phyloP scores from a whole-genome alignment of 371 early-diverging fungal species.

The Parasitella parasitica region DNA sequence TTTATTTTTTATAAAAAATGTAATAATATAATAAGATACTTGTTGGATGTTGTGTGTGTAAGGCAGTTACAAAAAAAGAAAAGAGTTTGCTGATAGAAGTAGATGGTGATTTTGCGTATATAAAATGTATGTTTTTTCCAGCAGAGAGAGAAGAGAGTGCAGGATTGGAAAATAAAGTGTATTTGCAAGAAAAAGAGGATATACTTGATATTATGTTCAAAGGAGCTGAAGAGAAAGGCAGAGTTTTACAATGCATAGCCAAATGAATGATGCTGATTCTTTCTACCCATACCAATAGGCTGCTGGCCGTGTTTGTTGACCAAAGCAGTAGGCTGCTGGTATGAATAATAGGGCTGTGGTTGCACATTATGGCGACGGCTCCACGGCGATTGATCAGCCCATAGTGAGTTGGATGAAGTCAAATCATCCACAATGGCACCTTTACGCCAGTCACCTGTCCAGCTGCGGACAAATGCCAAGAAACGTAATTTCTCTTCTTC shows the following conservation, averaged over 20 bases:
- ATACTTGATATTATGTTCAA: neutral
- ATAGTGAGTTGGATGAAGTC: constrained; percentile 23
- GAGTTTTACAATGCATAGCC: neutral
- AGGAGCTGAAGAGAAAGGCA: neutral
- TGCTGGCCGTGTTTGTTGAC: constrained; percentile 1
- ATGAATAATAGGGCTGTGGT: neutral
- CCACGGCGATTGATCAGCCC: constrained; percentile 43
- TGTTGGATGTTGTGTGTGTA: neutral
- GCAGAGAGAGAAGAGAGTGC: neutral
- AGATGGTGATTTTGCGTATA: neutral
- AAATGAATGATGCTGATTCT: constrained; percentile 1
- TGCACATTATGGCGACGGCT: neutral
- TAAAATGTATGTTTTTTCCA: neutral
- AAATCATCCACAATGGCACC: constrained; percentile 4
- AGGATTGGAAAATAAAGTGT: neutral
- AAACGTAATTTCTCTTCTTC: constrained; percentile 47
- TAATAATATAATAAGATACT: neutral
- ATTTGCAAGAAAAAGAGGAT: constrained; percentile 1
- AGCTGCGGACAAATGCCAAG: constrained; percentile 43
- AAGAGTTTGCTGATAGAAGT: neutral
- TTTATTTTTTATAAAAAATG: neutral
- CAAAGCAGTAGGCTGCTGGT: neutral
- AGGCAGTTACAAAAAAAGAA: neutral
- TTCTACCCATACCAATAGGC: constrained; percentile 14
- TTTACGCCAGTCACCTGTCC: constrained; percentile 47